Base-by-base conservation (phyloP, 768 basidiomycete genomes). In the Suillus paluster region DNA sequence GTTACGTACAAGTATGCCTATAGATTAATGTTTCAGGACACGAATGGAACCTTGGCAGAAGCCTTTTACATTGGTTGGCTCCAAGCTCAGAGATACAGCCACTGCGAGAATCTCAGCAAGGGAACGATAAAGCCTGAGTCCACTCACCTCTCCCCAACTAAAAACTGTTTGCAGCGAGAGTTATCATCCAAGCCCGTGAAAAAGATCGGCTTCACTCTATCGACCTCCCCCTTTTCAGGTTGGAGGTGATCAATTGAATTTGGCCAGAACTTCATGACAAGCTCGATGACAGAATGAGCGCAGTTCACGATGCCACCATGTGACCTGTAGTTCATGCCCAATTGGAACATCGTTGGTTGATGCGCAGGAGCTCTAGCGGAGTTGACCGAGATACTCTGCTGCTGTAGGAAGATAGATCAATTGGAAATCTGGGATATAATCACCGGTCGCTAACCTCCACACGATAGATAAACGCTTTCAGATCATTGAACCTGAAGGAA, bases 1-100 rank as follows among this genome's bases (percentile, higher is more conserved):
- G 57, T 90, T 77, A 9, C 90, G 86, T 7, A 92, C 90, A 3
- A 92, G 75, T 41, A 92, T 88, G 63, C 87, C 90, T 91, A n/a
- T 49, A 55, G 9, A 17, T 14, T n/a, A 48, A 5, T 4, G 19
- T n/a, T 12, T 27, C 11, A 27, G 27, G 33, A 30, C 36, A 42
- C 58, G 39, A 8, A 59, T 21, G 0, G 34, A 5, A 4, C 0
- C 30, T 21, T 1, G 5, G 46, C 14, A 48, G 23, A 8, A 7
- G 34, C 9, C 21, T 14, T 61, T 57, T 58, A 89, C 89, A 90
- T 75, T 90, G 89, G 14, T 84, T 73, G 0, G 87, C 84, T 0
- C 88, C 89, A 15, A 89, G 84, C 66, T 86, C 84, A 14, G 86
- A 79, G 0, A 69, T 78, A 57, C 73, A 75, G 25, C 79, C 81